A percentile compares a stretch with the other conserved stretches of the same genome.
phyloP scores from a whole-genome alignment of 352 stramenopile species.

The Phytophthora sp. region DNA sequence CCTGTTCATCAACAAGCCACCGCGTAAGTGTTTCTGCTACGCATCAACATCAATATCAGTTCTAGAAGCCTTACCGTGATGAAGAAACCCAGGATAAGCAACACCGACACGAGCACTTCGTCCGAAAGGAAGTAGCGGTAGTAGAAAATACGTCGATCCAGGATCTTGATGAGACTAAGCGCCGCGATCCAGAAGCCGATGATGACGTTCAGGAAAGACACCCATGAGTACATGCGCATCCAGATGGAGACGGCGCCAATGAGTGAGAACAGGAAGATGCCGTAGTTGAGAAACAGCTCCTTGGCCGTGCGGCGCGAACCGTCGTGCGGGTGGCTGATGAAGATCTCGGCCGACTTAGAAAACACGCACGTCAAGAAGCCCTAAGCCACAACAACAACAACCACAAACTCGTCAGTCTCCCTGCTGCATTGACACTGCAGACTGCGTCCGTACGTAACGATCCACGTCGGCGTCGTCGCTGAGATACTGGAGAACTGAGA shows the following conservation, averaged over 20 bases:
- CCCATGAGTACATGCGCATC: slow-evolving; percentile 85
- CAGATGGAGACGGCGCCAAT: slow-evolving; percentile 86
- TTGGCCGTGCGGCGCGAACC: slow-evolving; percentile 71
- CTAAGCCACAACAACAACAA: slow-evolving; percentile 31
- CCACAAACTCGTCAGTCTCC: slow-evolving; percentile 15
- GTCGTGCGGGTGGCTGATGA: slow-evolving; percentile 74
- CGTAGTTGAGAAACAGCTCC: slow-evolving; percentile 89
- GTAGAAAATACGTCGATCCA: slow-evolving; percentile 88
- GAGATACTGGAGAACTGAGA: slow-evolving; percentile 84
- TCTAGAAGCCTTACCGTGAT: slow-evolving; percentile 53
- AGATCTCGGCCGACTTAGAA: slow-evolving; percentile 78
- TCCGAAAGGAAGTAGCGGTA: slow-evolving; percentile 91
- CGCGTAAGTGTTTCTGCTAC: background rate
- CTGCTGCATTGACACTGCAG: background rate
- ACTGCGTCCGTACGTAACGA: slow-evolving; percentile 30
- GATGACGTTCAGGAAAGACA: slow-evolving; percentile 77
- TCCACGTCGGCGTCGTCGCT: slow-evolving; percentile 81
- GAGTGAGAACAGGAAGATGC: slow-evolving; percentile 86
- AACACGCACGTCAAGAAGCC: slow-evolving; percentile 84
- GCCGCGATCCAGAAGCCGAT: slow-evolving; percentile 72
- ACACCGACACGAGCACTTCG: slow-evolving; percentile 80
- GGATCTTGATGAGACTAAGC: slow-evolving; percentile 78
- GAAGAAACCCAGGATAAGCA: slow-evolving; percentile 87
- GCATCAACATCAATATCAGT: background rate
- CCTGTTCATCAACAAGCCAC: slow-evolving; percentile 39